Evolutionary conservation across 2,329 filamentous ascomycete species (phyloP), one percentile per base, ranked within the genome.

Genomic region (Beauveria caledonica): DNA sequence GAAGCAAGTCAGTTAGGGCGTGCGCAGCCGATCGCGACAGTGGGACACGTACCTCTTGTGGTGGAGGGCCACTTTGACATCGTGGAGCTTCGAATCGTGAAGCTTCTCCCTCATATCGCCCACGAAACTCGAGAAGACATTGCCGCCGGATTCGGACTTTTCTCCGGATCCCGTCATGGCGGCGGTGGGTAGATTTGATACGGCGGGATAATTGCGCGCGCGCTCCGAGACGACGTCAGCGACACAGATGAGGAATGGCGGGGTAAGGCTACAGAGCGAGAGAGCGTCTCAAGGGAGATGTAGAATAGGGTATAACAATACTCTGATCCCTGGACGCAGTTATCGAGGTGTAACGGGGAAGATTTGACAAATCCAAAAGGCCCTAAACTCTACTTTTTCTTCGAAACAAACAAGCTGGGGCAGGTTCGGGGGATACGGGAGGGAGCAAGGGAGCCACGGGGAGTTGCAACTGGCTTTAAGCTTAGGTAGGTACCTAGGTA

Each of bases 61-160:
- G 57, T 78, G 78, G 39, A 87, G 68, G 45, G 74, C 73, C 58
- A 85, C 73, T 68, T 86, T 87, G 64, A 78, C 75, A 64, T 85
- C 81, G 63, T 83, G 78, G 0, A 86, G 71, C 65, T 80, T 79
- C 1, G 78, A 78, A 51, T 80, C 74, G 51, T 79, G 73, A 3
- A 86, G 71, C 68, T 83, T 85, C 55, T 85, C 81, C 64, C 79
- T 84, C 33, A 85, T 65, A 66, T 78, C 81, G 25, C 80, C 75
- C 23, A 75, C 66, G 54, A 80, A 68, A 61, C 72, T 66, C 5
- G 69, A 67, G 60, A 72, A 69, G 42, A 66, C 33, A 60, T 64
- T 68, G 33, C 70, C 65, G n/a, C 64, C 61, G 3, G 62, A 60
- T 33, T 62, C 64, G 46, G 64, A 62, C 45, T 66, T 60, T 50